These are phyloP conservation scores for Eimeria maxima DNA, from an alignment of 169 alveolate species.

Conservation along the genomic window DNA sequence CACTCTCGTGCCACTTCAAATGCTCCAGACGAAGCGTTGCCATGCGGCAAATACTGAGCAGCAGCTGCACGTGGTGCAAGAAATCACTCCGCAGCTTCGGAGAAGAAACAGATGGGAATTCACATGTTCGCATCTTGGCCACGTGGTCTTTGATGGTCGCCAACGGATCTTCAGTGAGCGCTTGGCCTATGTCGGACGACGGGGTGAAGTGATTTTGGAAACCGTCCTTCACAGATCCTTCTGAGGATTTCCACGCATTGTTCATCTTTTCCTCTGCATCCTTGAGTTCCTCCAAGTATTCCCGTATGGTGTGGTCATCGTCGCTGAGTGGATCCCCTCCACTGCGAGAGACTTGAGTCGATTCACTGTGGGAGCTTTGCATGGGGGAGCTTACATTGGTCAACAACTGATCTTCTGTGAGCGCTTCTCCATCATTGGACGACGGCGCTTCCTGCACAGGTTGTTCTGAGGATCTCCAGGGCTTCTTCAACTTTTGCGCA, in stretches of 20 bases:
- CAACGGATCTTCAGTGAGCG: not conserved
- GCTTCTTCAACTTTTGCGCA: not conserved
- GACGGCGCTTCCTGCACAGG: conserved; percentile 1
- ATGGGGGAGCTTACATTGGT: not conserved
- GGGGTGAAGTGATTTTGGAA: not conserved
- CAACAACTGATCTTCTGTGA: not conserved
- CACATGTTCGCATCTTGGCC: no score
- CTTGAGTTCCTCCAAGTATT: no score
- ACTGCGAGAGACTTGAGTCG: no score
- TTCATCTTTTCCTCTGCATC: no score
- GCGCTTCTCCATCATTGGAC: not conserved
- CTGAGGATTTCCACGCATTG: no score
- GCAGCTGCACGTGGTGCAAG: not conserved
- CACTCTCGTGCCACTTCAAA: not conserved
- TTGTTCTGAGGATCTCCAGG: not conserved
- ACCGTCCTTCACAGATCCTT: no score
- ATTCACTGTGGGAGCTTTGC: not conserved
- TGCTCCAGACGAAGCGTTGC: not conserved
- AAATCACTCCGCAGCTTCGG: not conserved
- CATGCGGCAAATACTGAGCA: not conserved
- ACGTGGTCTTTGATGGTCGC: no score
- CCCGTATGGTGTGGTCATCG: no score
- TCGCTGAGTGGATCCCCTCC: no score
- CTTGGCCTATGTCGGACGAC: not conserved
- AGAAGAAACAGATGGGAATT: no score